Evolutionary conservation across 805 yeast genomes (phyloP), one percentile per base, ranked within the genome.

Genomic region (Candida nitratophila): DNA sequence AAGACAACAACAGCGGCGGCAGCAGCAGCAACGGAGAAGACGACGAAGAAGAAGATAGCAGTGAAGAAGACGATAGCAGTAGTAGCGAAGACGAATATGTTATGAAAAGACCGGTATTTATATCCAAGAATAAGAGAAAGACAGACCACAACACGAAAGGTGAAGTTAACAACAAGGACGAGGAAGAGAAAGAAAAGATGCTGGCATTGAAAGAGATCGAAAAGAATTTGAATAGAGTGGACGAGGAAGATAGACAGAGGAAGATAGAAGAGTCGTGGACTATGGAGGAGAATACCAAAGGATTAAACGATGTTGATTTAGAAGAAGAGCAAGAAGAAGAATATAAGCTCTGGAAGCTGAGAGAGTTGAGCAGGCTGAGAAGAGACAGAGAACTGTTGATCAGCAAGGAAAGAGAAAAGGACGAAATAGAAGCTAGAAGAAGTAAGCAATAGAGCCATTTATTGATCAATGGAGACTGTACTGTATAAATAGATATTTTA

Each of bases 251-350:
- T 38, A 59, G 47, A 47, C 49, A 30, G 24, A 55, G 42, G 47
- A 46, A 41, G 50, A 41, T 12, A 34, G 52, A 41, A 41, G 54
- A 47, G 27, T 46, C 43, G 8, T 52, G 50, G n/a, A 47, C 48
- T 19, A 47, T 52, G 15, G 46, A 53, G 19, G 60, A 59, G 16
- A 55, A 60, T 37, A 44, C 52, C 19, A 60, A 55, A 3, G 68
- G 53, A 0, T 54, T 76, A 0, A 85, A 81, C 50, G 89, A 82
- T 51, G 74, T 82, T 0, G 86, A 82, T 50, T 79, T 72, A 31
- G 33, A 74, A 5, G 79, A 79, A 45, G 78, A 82, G 0, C 75
- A 67, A 42, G 55, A 46, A 8, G 24, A 20, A 10, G 82, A 77
- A 41, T 57, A 54, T 40, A 45, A 39, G 16, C 44, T 32, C 12